A percentile compares a stretch with the other conserved stretches of the same genome.
Conservation (phyloP, 2,329 filamentous ascomycete genomes). For the Microsporum audouinii region DNA sequence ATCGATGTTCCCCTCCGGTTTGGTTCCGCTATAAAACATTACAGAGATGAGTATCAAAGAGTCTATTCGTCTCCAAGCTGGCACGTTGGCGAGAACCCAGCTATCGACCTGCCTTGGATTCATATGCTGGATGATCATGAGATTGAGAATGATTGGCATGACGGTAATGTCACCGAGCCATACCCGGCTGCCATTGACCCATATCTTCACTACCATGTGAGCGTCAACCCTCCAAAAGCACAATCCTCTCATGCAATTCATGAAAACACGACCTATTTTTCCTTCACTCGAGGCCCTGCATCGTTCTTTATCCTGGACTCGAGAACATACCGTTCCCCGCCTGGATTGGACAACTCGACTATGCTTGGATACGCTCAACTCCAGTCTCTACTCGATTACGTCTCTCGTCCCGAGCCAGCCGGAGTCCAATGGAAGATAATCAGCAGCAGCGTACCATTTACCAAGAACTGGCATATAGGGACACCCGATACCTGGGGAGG, state of each 20-base stretch:
- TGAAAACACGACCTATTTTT: conserved; percentile 66
- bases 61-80: conserved; percentile 95
- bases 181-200: conserved; percentile 72
- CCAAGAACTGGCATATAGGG: conserved; percentile 92
- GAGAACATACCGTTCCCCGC: conserved; percentile 62
- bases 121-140: conserved; percentile 96
- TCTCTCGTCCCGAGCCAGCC: conserved; percentile 57
- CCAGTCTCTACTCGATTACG: conserved; percentile 64
- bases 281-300: conserved; percentile 79
- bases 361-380: conserved; percentile 79
- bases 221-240: conserved; percentile 63
- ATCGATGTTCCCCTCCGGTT: conserved; percentile 71
- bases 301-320: conserved; percentile 95
- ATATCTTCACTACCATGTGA: conserved; percentile 74
- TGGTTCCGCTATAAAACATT: conserved; percentile 60
- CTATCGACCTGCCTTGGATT: conserved; percentile 69
- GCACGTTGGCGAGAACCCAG: conserved; percentile 50
- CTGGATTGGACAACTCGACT: conserved; percentile 51
- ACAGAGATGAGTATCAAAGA: conserved; percentile 82
- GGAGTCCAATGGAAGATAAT: conserved; percentile 91
- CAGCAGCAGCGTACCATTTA: conserved; percentile 83
- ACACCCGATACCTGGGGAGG: conserved; percentile 88
- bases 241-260: conserved; percentile 39
- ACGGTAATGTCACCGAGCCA: conserved; percentile 65
- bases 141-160: conserved; percentile 82